Conservation (phyloP, 1,284 basidiomycete species). For the Fomes fomentarius region DNA sequence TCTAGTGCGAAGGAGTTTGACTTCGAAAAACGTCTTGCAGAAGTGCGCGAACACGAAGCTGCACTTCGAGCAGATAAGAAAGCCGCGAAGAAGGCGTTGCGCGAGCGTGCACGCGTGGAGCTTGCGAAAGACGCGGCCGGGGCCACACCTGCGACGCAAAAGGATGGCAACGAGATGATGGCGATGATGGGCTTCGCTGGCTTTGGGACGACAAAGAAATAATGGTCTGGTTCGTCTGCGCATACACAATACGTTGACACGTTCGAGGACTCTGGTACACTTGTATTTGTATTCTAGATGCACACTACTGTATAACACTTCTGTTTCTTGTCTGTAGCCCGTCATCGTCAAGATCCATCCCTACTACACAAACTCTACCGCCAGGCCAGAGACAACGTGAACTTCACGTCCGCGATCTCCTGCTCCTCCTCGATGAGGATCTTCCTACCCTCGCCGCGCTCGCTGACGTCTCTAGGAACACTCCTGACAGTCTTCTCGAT, state of each 20-base stretch:
- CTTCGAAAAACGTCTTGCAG: slow-evolving; percentile 87
- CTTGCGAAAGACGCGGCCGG: slow-evolving; percentile 56
- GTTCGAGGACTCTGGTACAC: slow-evolving; percentile 11
- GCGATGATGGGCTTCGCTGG: slow-evolving; percentile 93
- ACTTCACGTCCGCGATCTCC: slow-evolving; percentile 85
- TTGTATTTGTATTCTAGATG: slow-evolving; percentile 36
- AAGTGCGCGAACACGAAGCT: slow-evolving; percentile 78
- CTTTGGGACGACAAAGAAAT: slow-evolving; percentile 85
- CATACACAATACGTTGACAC: slow-evolving; percentile 3
- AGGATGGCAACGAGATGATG: slow-evolving; percentile 70
- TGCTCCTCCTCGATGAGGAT: slow-evolving; percentile 85
- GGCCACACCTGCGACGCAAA: slow-evolving; percentile 18
- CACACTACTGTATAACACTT: slow-evolving; percentile 39
- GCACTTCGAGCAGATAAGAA: slow-evolving; percentile 70
- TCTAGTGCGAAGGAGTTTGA: slow-evolving; percentile 88
- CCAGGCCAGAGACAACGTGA: slow-evolving; percentile 68
- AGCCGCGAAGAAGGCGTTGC: slow-evolving; percentile 69
- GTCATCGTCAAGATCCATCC: not conserved
- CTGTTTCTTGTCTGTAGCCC: slow-evolving; percentile 21
- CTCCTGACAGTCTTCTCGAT: slow-evolving; percentile 81
- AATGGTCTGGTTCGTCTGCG: slow-evolving; percentile 5
- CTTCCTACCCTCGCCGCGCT: slow-evolving; percentile 49
- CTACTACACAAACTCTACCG: slow-evolving; percentile 26
- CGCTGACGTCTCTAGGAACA: slow-evolving; percentile 64
- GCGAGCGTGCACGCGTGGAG: slow-evolving; percentile 69